Evolutionary conservation across 257 asterid species (phyloP), one percentile per base, ranked within the genome.

Genomic region (Solanum tarapatanum): DNA sequence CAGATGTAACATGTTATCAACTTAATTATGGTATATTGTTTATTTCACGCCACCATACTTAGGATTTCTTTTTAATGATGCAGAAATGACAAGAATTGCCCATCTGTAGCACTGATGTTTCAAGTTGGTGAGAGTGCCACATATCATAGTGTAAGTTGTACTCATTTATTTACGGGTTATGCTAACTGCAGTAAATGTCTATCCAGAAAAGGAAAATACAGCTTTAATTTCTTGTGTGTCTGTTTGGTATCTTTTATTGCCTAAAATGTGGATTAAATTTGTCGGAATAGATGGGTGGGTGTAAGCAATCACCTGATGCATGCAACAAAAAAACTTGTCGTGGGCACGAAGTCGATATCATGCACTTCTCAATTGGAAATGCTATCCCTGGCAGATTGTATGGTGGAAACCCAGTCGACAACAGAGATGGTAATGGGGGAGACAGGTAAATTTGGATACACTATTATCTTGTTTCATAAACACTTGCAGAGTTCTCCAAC

Each of bases 351-450:
- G 98, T 94, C 8, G 98, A 95, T 89, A 95, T 95, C 91, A 94
- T 94, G 96, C 98, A 94, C 92, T 95, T 95, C 92, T 92, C 97
- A 8, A 89, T 95, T 85, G 98, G 98, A 85, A 93, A 89, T 92
- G 94, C 98, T 88, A 92, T 95, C 88, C 98, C 98, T 9, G 98
- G 98, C 89, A 93, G 98, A 87, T 83, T 95, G 79, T 95, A 95
- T 48, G 94, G 97, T 33, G 95, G 92, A 88, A 89, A 92, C 89
- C 92, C 91, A 14, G 24, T 90, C 6, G 91, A 90, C 75, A 88
- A 85, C 83, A 84, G 88, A 79, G 94, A 89, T 72, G 93, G 92
- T 58, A 84, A 93, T 89, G 93, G 92, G n/a, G 92, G 89, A 84
- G 95, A 92, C 72, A 91, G 94, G 98, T 94, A 91, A 72, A 48